Base-by-base conservation (phyloP, 1,284 basidiomycete species). In the Tilletiaria anomala region DNA sequence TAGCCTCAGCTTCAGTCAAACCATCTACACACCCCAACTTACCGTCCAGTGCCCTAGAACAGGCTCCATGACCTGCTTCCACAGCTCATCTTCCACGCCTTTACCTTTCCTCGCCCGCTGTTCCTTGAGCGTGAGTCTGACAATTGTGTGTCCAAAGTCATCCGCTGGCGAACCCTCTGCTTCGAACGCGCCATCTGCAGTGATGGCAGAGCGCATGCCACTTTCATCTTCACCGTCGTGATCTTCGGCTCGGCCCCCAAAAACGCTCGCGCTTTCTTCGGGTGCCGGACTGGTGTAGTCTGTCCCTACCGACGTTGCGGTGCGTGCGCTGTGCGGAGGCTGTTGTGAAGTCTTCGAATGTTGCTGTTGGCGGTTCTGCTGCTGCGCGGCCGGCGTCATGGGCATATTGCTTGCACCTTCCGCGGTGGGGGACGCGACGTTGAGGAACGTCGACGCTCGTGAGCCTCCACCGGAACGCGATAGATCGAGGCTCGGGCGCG, bases 51-150 rank as follows among this genome's bases (percentile, higher is more conserved):
- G 51, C 0, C 40, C 19, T 0, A 62, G 33, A 0, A 50, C 48
- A 10, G 63, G 63, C 42, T 66, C 61, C 43, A 62, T 50, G 16
- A 63, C 53, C 49, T 66, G 62, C 33, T 48, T 56, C 43, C 61
- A 63, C 4, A 61, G 45, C 45, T 59, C 60, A 32, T 60, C 59
- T 14, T 24, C 44, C 12, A 51, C 57, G 2, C 46, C 42, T 19
- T 48, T 16, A 1, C 44, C 47, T 20, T 44, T 24, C n/a, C 54
- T 14, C 3, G 35, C 34, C 2, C 20, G 18, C 26, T 55, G 54
- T 23, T 61, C 58, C 1, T 21, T 15, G 10, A 41, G 17, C 12
- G 39, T 45, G 1, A 61, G 38, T 22, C 50, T 49, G 3, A 56
- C 53, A 5, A 62, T 29, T 20, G 26, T 32, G 31, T 6, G 26